Percentiles rank a stretch among this genome's conserved stretches.
These are phyloP conservation scores for Cutaneotrichosporon spelunceum DNA, from an alignment of 1,284 basidiomycete species.

Conservation along the genomic window DNA sequence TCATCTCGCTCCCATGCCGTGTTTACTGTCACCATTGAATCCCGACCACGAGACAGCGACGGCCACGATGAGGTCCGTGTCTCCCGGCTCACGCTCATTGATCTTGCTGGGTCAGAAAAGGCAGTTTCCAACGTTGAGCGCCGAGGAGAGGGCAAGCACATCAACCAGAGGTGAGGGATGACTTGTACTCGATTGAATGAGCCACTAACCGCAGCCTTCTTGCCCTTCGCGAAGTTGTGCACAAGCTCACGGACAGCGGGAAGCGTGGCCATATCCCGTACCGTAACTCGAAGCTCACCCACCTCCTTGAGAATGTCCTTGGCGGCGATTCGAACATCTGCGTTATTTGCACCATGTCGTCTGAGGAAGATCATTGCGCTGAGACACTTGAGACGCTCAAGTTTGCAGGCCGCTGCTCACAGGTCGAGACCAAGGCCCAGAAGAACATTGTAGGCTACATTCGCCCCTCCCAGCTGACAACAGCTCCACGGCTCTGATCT, in stretches of 20 bases:
- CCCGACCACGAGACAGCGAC: slow-evolving; percentile 39
- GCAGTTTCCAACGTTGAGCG: slow-evolving; percentile 57
- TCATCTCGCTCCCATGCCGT: slow-evolving; percentile 57
- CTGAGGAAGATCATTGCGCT: slow-evolving; percentile 54
- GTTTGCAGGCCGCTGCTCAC: slow-evolving; percentile 58
- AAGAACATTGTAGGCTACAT: slow-evolving; percentile 52
- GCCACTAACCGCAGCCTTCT: slow-evolving; percentile 47
- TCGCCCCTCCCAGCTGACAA: not conserved
- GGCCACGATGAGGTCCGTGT: slow-evolving; percentile 44
- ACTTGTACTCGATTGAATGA: not conserved
- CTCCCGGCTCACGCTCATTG: slow-evolving; percentile 44
- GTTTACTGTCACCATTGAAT: slow-evolving; percentile 56
- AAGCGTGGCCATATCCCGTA: slow-evolving; percentile 56
- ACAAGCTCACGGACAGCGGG: slow-evolving; percentile 56
- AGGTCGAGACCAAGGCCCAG: slow-evolving; percentile 58
- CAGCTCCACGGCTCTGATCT: slow-evolving; percentile 47
- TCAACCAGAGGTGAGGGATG: slow-evolving; percentile 55
- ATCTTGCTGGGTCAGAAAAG: slow-evolving; percentile 59
- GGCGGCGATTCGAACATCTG: slow-evolving; percentile 59
- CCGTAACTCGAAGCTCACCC: slow-evolving; percentile 58
- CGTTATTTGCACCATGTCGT: slow-evolving; percentile 57
- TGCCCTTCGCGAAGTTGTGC: slow-evolving; percentile 57
- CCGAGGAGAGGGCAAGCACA: slow-evolving; percentile 58
- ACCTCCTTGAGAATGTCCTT: slow-evolving; percentile 58
- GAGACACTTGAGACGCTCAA: slow-evolving; percentile 59